Conservation (phyloP, 83 land plant genomes). For the Diphasiastrum complanatum region DNA sequence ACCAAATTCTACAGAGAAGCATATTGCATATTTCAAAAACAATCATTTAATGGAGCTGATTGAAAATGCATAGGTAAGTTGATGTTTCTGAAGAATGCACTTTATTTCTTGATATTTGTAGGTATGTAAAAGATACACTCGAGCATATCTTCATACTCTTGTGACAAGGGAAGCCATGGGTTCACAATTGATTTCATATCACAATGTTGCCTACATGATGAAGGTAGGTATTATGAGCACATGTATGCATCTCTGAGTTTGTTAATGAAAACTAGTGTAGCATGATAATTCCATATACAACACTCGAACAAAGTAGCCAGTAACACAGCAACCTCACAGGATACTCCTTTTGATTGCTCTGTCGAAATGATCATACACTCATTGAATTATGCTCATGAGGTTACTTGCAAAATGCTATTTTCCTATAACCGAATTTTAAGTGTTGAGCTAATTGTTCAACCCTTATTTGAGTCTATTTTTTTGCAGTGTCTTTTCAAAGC, state of each 20-base stretch:
- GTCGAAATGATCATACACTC: too few relatives aligned
- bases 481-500: conserved; percentile 7
- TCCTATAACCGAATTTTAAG: too few relatives aligned
- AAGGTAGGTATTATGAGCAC: conserved; percentile 49
- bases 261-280: conserved; percentile 10
- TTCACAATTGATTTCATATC: conserved; percentile 90
- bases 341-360: too few relatives aligned
- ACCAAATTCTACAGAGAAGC: not conserved
- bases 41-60: not conserved
- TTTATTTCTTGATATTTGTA: conserved; percentile 18
- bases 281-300: not conserved
- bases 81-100: too few relatives aligned
- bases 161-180: conserved; percentile 97
- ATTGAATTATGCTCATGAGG: too few relatives aligned
- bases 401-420: too few relatives aligned
- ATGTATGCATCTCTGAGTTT: conserved; percentile 1
- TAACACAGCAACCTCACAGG: too few relatives aligned
- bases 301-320: too few relatives aligned
- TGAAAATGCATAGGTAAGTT: not conserved
- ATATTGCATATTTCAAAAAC: not conserved
- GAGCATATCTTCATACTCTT: conserved; percentile 87
- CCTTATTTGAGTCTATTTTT: too few relatives aligned
- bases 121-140: conserved; percentile 90
- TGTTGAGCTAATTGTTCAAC: too few relatives aligned
- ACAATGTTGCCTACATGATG: conserved; percentile 94